A percentile compares a stretch with the other conserved stretches of the same genome.
Conservation (phyloP, 768 basidiomycete genomes). For the Pulveroboletus frians region DNA sequence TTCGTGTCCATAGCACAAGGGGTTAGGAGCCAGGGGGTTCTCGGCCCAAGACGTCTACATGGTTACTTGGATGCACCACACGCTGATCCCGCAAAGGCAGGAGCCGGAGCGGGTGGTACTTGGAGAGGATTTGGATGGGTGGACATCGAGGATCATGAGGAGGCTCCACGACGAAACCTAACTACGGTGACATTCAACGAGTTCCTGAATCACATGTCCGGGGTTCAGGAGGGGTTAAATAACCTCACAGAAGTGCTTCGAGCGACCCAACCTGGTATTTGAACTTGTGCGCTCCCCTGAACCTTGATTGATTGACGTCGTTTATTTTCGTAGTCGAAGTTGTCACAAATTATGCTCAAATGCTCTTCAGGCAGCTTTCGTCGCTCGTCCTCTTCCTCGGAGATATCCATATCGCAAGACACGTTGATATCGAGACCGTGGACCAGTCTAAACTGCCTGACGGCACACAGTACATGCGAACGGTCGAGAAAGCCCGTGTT, state of each 20-base stretch:
- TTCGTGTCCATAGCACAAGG: slow-evolving; percentile 63
- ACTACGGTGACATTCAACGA: slow-evolving; percentile 30
- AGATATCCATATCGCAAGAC: slow-evolving; percentile 48
- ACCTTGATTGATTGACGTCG: slow-evolving; percentile 4
- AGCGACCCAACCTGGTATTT: slow-evolving; percentile 20
- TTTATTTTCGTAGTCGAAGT: slow-evolving; percentile 15
- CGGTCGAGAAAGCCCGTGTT: slow-evolving; percentile 41
- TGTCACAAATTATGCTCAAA: slow-evolving; percentile 28
- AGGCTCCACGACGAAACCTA: slow-evolving; percentile 27
- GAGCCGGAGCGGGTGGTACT: slow-evolving; percentile 45
- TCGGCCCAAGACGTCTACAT: slow-evolving; percentile 32
- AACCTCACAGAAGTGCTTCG: slow-evolving; percentile 17
- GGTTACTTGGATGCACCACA: slow-evolving; percentile 35
- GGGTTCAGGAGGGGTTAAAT: slow-evolving; percentile 29
- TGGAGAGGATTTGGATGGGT: slow-evolving; percentile 57
- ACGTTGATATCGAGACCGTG: slow-evolving; percentile 47
- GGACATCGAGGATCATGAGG: slow-evolving; percentile 30
- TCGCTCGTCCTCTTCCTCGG: slow-evolving; percentile 38
- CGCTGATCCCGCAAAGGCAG: slow-evolving; percentile 39
- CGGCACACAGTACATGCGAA: slow-evolving; percentile 36
- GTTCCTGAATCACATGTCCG: slow-evolving; percentile 23
- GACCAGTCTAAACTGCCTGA: slow-evolving; percentile 29
- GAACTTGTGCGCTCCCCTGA: neutral
- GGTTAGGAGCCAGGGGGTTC: slow-evolving; percentile 23
- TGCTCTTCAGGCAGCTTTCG: slow-evolving; percentile 35